Conservation (phyloP, 2,329 filamentous ascomycete species). For the Penicillium sp. region DNA sequence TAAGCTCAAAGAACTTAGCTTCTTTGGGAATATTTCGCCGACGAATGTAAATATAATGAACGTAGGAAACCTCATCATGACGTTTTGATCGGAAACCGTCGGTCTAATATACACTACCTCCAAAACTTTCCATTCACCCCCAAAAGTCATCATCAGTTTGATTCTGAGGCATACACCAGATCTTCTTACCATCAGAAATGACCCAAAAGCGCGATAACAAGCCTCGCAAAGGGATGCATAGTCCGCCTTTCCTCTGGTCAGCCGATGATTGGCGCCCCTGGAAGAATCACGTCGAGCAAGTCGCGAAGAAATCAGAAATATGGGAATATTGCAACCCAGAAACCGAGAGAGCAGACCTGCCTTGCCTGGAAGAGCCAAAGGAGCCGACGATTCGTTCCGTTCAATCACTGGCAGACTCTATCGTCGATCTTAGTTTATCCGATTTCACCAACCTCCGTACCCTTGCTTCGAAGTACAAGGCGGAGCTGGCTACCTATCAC, state of each 20-base stretch:
- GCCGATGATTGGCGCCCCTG: not conserved
- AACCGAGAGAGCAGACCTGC: not conserved
- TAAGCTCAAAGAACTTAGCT: not conserved
- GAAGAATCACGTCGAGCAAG: not conserved
- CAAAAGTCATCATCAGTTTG: not conserved
- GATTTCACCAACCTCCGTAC: not conserved
- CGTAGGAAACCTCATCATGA: not conserved
- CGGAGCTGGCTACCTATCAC: not conserved
- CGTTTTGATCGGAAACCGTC: not conserved
- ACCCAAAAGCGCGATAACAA: not conserved
- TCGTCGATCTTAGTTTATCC: not conserved
- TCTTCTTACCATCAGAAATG: not conserved
- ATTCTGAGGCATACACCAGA: not conserved
- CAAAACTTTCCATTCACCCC: no score
- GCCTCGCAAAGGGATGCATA: not conserved
- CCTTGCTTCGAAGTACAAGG: slow-evolving; percentile 3
- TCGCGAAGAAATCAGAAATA: not conserved
- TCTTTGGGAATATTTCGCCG: not conserved
- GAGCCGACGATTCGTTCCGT: not conserved
- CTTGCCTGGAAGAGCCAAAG: not conserved
- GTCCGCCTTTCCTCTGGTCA: not conserved
- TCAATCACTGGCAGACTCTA: not conserved
- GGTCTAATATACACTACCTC: no score
- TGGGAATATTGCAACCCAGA: not conserved
- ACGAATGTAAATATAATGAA: not conserved